phyloP scores from a whole-genome alignment of 345 rosid species.

The Euphorbia lathyris region DNA sequence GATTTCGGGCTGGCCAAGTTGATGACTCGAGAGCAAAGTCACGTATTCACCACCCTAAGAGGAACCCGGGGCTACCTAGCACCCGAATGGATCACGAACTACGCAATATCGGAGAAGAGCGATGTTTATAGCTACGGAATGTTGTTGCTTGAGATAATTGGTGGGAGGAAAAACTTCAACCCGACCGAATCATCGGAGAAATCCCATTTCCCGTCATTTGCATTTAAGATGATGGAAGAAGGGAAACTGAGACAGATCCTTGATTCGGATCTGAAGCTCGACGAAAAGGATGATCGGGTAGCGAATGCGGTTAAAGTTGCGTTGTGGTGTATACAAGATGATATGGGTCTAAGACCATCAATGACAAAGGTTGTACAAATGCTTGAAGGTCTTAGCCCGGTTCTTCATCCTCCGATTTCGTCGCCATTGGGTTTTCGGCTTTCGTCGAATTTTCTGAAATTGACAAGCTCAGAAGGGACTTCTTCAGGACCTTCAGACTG shows the following conservation, averaged over 20 bases:
- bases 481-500: constrained; percentile 74
- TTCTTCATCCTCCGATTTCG: constrained; percentile 58
- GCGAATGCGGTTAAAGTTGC: constrained; percentile 62
- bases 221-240: constrained; percentile 89
- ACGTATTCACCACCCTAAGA: constrained; percentile 79
- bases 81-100: constrained; percentile 93
- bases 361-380: constrained; percentile 89
- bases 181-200: constrained; percentile 62
- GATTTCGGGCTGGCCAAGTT: constrained; percentile 93
- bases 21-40: constrained; percentile 91
- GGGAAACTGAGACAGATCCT: constrained; percentile 67
- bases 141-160: constrained; percentile 78
- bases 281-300: constrained; percentile 47
- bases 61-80: constrained; percentile 96
- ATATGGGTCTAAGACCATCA: constrained; percentile 70
- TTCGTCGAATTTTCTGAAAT: constrained; percentile 39
- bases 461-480: constrained; percentile 58
- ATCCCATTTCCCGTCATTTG: constrained; percentile 80
- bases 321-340: constrained; percentile 93
- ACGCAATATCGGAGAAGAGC: constrained; percentile 90
- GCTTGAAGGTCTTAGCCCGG: constrained; percentile 80
- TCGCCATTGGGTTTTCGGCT: constrained; percentile 65
- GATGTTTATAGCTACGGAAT: constrained; percentile 92
- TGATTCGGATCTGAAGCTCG: constrained; percentile 48
- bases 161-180: constrained; percentile 80